A percentile compares a stretch with the other conserved stretches of the same genome.
Conservation (phyloP, 805 yeast species). For the Starmerella tilneyi region DNA sequence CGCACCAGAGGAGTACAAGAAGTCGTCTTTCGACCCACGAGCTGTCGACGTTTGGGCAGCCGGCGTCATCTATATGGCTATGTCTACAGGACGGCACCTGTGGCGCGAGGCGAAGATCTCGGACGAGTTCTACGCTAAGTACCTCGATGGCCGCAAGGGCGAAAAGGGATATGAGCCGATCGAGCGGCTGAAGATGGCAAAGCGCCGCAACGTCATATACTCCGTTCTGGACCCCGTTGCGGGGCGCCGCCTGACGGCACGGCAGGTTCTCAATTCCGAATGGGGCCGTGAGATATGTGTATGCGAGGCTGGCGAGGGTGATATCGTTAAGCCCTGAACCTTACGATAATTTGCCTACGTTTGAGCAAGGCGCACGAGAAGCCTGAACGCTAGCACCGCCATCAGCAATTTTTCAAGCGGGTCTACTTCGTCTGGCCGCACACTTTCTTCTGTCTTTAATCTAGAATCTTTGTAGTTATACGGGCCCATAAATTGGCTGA, state of each 20-base stretch:
- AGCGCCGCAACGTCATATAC: conserved; percentile 86
- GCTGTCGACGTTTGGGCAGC: conserved; percentile 80
- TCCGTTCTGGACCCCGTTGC: conserved; percentile 88
- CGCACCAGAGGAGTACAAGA: conserved; percentile 73
- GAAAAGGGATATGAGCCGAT: conserved; percentile 86
- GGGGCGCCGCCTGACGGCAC: conserved; percentile 69
- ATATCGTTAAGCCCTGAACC: background rate
- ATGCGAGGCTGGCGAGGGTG: conserved; percentile 55
- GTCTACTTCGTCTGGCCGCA: too few relatives aligned
- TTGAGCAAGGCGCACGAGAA: too few relatives aligned
- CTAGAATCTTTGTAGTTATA: too few relatives aligned
- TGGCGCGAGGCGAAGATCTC: conserved; percentile 71
- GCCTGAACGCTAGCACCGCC: too few relatives aligned
- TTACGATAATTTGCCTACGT: too few relatives aligned
- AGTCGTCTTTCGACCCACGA: conserved; percentile 55
- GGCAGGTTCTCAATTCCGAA: conserved; percentile 78
- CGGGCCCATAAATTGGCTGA: too few relatives aligned
- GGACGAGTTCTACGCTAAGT: conserved; percentile 69
- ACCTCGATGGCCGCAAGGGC: conserved; percentile 64
- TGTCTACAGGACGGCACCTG: conserved; percentile 83
- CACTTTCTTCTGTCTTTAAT: too few relatives aligned
- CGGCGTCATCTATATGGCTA: conserved; percentile 65
- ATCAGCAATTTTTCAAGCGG: too few relatives aligned
- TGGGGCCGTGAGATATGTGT: conserved; percentile 85
- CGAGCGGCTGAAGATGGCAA: conserved; percentile 67